These are phyloP conservation scores for Trichoderma sp. DNA, from an alignment of 2,329 filamentous ascomycete genomes.

Conservation along the genomic window DNA sequence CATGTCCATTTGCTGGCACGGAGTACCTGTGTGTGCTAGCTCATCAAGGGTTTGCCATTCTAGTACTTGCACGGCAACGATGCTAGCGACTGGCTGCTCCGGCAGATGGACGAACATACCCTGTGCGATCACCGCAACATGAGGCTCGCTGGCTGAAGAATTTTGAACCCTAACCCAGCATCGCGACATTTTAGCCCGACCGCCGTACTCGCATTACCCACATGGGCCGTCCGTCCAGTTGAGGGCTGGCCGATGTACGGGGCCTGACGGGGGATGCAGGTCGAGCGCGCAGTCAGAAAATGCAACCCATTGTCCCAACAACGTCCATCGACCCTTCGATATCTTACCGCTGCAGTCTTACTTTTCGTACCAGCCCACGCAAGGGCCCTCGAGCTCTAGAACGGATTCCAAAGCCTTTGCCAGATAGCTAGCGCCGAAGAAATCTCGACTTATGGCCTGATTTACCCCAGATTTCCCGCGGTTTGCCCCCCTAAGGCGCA, in stretches of 20 bases:
- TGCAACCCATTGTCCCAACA: background rate
- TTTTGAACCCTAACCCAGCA: conserved; percentile 9
- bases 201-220: conserved; percentile 11
- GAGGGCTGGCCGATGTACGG: conserved; percentile 1
- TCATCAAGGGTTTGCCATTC: background rate
- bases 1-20: background rate
- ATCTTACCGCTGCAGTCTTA: background rate
- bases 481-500: conserved; percentile 2
- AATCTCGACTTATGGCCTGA: conserved; percentile 16
- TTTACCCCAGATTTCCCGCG: conserved; percentile 19
- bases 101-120: background rate
- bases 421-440: conserved; percentile 8
- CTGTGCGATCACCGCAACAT: background rate
- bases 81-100: background rate
- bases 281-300: conserved; percentile 1
- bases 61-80: background rate
- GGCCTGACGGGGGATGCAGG: background rate
- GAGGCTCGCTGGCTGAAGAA: background rate
- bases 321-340: background rate
- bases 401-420: conserved; percentile 1
- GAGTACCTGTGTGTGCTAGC: background rate
- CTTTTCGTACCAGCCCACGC: background rate
- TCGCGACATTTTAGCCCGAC: conserved; percentile 15
- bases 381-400: conserved; percentile 10
- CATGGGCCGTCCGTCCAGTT: background rate